Conservation (phyloP, 345 rosid species). For the Anacardium occidentale region DNA sequence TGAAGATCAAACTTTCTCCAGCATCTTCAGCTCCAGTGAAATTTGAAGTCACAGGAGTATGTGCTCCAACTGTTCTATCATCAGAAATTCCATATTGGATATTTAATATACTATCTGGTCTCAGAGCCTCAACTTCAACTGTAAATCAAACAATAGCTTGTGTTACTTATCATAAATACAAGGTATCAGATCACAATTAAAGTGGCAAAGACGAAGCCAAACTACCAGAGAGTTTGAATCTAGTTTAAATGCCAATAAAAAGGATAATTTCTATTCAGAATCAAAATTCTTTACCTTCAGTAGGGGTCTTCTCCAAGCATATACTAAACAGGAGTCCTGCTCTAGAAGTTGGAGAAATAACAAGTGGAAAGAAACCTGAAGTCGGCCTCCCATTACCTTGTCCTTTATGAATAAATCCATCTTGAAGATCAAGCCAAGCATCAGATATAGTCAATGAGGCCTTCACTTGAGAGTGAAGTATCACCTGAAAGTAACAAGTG, state of each 20-base stretch:
- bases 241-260: constrained; percentile 2
- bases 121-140: constrained; percentile 43
- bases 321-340: constrained; percentile 77
- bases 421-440: constrained; percentile 96
- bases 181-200: not conserved
- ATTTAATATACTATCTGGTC: constrained; percentile 69
- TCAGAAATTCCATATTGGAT: constrained; percentile 77
- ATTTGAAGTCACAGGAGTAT: constrained; percentile 57
- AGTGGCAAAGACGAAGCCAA: not conserved
- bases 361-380: constrained; percentile 74
- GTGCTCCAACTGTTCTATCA: constrained; percentile 78
- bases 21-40: constrained; percentile 35
- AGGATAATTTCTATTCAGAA: not conserved
- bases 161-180: constrained; percentile 4
- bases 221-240: not conserved
- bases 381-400: constrained; percentile 76
- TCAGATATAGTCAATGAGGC: constrained; percentile 75
- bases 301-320: constrained; percentile 48
- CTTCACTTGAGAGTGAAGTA: constrained; percentile 84
- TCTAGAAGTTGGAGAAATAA: constrained; percentile 74
- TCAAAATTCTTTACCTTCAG: constrained; percentile 45
- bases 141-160: constrained; percentile 23
- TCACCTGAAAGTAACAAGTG: constrained; percentile 52
- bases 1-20: constrained; percentile 66
- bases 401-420: constrained; percentile 72